Evolutionary conservation across 2,329 filamentous ascomycete species (phyloP).

Genomic region (Orbilia brochopaga): DNA sequence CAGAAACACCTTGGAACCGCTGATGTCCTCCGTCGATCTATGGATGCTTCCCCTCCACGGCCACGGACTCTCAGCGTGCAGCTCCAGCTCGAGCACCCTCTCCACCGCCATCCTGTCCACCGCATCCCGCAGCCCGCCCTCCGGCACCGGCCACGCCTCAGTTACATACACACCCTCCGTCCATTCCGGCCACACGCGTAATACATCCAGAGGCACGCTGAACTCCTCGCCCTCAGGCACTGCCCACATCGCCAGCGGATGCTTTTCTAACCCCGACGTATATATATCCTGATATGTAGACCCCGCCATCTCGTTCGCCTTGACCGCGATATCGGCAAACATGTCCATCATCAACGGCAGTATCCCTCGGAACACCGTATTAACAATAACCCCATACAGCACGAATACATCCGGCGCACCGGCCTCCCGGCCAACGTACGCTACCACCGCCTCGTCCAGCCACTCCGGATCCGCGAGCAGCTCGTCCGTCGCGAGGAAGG

Average conservation of each 20-base stretch:
- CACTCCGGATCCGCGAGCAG: slow-evolving; percentile 9
- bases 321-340: slow-evolving; percentile 21
- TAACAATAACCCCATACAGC: slow-evolving; percentile 4
- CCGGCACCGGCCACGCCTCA: not conserved
- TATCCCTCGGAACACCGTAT: slow-evolving; percentile 10
- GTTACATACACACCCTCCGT: slow-evolving; percentile 6
- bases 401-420: not conserved
- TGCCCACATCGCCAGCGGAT: slow-evolving; percentile 9
- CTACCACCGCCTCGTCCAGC: not conserved
- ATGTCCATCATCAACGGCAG: slow-evolving; percentile 20
- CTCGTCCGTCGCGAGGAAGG: slow-evolving; percentile 9
- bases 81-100: slow-evolving; percentile 2
- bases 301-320: slow-evolving; percentile 12
- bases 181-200: slow-evolving; percentile 27
- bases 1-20: slow-evolving; percentile 17
- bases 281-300: not conserved
- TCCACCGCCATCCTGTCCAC: slow-evolving; percentile 8
- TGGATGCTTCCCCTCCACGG: slow-evolving; percentile 21
- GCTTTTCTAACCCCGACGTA: not conserved
- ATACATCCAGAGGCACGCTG: not conserved
- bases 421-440: not conserved
- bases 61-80: slow-evolving; percentile 20
- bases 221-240: slow-evolving; percentile 10
- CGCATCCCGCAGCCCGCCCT: slow-evolving; percentile 1
- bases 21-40: slow-evolving; percentile 5